Percentiles rank a stretch among this genome's conserved stretches.
These are phyloP conservation scores for Pugionium dolabratum DNA, from an alignment of 345 rosid species.

Conservation along the genomic window DNA sequence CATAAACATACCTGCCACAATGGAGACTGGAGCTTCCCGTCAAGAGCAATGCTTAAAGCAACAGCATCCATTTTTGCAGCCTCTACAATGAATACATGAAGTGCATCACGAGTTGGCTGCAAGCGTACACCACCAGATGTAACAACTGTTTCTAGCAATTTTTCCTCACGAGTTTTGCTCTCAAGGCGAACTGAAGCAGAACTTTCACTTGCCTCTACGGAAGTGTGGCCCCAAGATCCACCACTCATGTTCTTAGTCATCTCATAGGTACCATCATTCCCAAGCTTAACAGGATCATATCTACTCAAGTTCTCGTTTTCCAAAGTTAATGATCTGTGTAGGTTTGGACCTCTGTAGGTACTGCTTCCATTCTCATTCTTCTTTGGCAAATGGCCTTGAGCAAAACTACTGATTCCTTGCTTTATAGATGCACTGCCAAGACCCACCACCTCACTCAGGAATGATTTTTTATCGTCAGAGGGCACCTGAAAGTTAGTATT, in stretches of 20 bases:
- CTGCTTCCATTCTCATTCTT: constrained; percentile 80
- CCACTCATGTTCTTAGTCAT: constrained; percentile 45
- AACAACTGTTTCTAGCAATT: constrained; percentile 86
- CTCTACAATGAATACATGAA: constrained; percentile 76
- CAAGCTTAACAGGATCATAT: constrained; percentile 71
- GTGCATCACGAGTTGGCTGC: constrained; percentile 94
- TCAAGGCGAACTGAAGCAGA: constrained; percentile 52
- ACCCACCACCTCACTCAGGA: constrained; percentile 90
- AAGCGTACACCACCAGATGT: constrained; percentile 94
- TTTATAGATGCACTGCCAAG: constrained; percentile 94
- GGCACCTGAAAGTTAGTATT: constrained; percentile 76
- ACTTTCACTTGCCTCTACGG: constrained; percentile 51
- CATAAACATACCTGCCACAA: constrained; percentile 77
- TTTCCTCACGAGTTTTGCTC: constrained; percentile 82
- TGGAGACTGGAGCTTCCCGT: constrained; percentile 81
- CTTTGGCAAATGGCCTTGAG: constrained; percentile 62
- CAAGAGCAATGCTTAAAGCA: constrained; percentile 77
- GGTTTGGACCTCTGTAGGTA: constrained; percentile 73
- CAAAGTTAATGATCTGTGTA: constrained; percentile 80
- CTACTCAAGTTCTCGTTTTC: constrained; percentile 62
- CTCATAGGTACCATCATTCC: constrained; percentile 55
- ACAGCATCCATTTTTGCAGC: constrained; percentile 82
- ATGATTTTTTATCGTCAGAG: constrained; percentile 79
- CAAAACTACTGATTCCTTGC: constrained; percentile 79
- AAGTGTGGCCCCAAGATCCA: constrained; percentile 68